Base-by-base conservation (phyloP, 2,329 filamentous ascomycete genomes). In the Aspergillus pseudotamarii region DNA sequence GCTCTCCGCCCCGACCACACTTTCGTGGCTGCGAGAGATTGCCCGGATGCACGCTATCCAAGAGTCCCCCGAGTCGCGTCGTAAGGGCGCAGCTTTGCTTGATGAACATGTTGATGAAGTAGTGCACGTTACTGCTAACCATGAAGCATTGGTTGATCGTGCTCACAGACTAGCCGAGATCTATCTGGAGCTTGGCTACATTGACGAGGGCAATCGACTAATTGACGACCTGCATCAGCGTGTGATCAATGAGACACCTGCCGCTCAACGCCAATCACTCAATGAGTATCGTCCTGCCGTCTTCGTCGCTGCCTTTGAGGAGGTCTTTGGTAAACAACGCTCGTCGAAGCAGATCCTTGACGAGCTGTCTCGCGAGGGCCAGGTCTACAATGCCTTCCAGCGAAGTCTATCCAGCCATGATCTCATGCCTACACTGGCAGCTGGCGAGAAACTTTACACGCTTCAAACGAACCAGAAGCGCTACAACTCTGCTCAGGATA, bases 161-260 rank as follows among this genome's bases (percentile, higher is more conserved):
- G 82, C 80, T 3, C 78, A 77, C 38, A 79, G 77, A n/a, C 75
- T 85, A 28, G 80, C 81, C 1, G 73, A 78, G 41, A 81, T 80
- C 34, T 85, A 82, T 68, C 74, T 80, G 12, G 77, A 79, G 26
- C 77, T 78, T 32, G 78, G 80, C 8, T 79, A 82, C 60, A 76
- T 74, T 19, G 66, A 78, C 32, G 75, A 80, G 51, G 79, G 79
- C 60, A 72, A 78, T 63, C 71, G 78, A 46, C 66, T 85, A 4
- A 76, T 83, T 6, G 75, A 81, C 38, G 80, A 84, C 63, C 70
- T 85, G 16, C 83, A 82, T 63, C 78, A 80, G 57, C 82, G 84
- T 62, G 78, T 85, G n/a, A 79, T 85, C 34, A 80, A 81, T 26
- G 78, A 79, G 41, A 79, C 82, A 45, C 68, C 77, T 45, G 70